Base-by-base conservation (phyloP, 768 basidiomycete genomes). In the Kondoa subrosea region DNA sequence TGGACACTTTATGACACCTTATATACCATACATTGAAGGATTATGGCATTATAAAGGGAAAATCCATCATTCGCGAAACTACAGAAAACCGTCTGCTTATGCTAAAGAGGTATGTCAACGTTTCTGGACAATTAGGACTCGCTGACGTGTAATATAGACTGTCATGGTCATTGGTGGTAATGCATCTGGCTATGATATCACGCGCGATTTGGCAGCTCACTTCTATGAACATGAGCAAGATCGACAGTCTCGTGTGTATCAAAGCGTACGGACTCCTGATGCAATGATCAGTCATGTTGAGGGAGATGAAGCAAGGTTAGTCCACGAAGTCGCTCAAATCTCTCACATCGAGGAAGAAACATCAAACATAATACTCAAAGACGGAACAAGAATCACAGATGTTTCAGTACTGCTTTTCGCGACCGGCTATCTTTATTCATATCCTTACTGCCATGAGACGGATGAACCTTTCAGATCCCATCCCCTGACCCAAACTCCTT, bases 121-220 rank as follows among this genome's bases (percentile, higher is more conserved):
- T 1, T n/a, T 33, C 16, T 17, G 16, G 14, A 0, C 29, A 17
- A 25, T 3, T 31, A 2, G 30, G n/a, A 17, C 4, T 31, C 31
- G 21, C 25, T 30, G 16, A 4, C 1, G 25, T 21, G 56, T 12
- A 0, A 3, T 16, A 3, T 66, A 75, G 70, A 76, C 70, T 0
- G 75, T 79, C 21, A 72, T 79, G 34, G 77, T 79, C 1, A 73
- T 79, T 17, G 78, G 79, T 1, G 76, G 75, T 16, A 76, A 72
- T 40, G 78, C 78, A 12, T 79, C 78, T 0, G 79, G 79, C 0
- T 77, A 77, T 57, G 79, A 79, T 65, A 73, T 79, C 21, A 74
- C 76, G 0, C 69, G 76, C 1, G 76, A 76, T 34, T 65, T 75
- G 15, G 75, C 75, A 17, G 1, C 21, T 1, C 59, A 61, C 15